These are phyloP conservation scores for Calocybe cyanea DNA, from an alignment of 768 basidiomycete species.

Conservation along the genomic window DNA sequence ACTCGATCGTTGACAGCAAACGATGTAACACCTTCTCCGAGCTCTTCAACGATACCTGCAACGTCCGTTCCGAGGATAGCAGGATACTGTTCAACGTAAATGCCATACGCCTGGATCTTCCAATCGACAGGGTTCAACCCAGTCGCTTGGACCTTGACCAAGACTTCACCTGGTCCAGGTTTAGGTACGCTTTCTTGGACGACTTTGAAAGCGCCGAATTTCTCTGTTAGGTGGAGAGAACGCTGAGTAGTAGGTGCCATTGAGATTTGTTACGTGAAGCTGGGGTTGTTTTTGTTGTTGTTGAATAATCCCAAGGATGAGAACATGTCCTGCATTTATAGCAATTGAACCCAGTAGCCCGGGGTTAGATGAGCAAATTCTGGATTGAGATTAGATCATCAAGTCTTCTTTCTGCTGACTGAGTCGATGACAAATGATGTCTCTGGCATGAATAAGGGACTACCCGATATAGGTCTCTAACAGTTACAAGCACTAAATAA, in stretches of 20 bases:
- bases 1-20: constrained; percentile 52
- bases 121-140: constrained; percentile 51
- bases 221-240: constrained; percentile 17
- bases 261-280: too few species aligned
- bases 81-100: constrained; percentile 34
- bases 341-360: too few species aligned
- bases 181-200: constrained; percentile 12
- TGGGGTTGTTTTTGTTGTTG: too few species aligned
- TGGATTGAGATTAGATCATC: too few species aligned
- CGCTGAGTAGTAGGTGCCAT: too few species aligned
- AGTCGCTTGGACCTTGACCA: constrained; percentile 35
- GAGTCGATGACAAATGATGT: too few species aligned
- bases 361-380: too few species aligned
- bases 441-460: too few species aligned
- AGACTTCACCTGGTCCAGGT: constrained; percentile 35
- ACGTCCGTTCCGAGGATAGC: constrained; percentile 45
- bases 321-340: too few species aligned
- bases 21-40: constrained; percentile 47
- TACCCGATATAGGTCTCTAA: not conserved
- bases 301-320: too few species aligned
- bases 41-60: constrained; percentile 48
- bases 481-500: too few species aligned
- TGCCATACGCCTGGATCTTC: constrained; percentile 40
- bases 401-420: too few species aligned
- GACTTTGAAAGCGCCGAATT: constrained; percentile 16